phyloP scores from a whole-genome alignment of 306 rosid genomes.

The Cucurbita moschata region DNA sequence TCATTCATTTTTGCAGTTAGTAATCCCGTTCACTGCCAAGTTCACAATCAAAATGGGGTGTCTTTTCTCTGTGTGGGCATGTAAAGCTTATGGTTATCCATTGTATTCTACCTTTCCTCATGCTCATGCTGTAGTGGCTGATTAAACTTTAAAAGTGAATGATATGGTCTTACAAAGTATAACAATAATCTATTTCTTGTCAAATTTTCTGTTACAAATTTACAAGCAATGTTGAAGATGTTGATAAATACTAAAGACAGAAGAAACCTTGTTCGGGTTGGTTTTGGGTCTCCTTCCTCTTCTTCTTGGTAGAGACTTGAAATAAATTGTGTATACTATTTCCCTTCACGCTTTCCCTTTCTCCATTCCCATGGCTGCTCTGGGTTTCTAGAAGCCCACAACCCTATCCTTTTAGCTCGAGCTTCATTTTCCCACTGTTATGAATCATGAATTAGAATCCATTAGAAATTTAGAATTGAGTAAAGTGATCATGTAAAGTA shows the following conservation, averaged over 20 bases:
- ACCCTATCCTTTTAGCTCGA: conserved; percentile 45
- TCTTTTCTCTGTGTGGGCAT: not conserved
- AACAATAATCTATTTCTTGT: not conserved
- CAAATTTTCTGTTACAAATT: not conserved
- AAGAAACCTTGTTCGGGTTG: not conserved
- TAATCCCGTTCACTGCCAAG: not conserved
- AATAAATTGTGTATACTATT: not conserved
- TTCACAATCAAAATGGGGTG: not conserved
- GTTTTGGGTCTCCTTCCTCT: not conserved
- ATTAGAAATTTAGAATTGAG: not conserved
- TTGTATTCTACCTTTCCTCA: not conserved
- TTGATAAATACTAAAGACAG: not conserved
- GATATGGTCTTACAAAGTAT: too few species aligned
- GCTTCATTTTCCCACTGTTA: conserved; percentile 72
- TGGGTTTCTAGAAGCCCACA: conserved; percentile 82
- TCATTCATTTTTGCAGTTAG: not conserved
- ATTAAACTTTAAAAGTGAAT: not conserved
- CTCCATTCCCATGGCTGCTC: conserved; percentile 99
- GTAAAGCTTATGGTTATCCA: not conserved
- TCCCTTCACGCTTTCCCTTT: conserved; percentile 30
- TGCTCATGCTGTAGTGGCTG: not conserved
- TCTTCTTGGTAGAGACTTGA: not conserved
- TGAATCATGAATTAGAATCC: not conserved
- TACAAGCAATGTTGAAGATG: conserved; percentile 4
- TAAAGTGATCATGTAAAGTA: not conserved